Base-by-base conservation (phyloP, 176 grass and related monocot species). In the Aegilops umbellulata region DNA sequence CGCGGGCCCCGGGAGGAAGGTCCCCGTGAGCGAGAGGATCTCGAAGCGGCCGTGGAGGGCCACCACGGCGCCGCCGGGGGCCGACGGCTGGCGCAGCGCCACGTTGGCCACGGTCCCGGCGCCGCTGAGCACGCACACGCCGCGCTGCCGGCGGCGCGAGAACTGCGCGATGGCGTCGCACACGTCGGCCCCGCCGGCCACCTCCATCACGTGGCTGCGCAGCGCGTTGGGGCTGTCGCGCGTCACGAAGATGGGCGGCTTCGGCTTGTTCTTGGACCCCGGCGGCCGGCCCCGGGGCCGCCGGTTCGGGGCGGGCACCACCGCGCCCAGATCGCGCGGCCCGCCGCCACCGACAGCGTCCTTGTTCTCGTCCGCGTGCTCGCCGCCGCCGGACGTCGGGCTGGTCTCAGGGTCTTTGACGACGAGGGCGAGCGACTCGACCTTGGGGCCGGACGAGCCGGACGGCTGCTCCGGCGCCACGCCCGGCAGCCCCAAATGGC, bases 251-350 rank as follows among this genome's bases (percentile, higher is more conserved):
- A 98, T 95, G 86, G 95, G 95, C 24, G 95, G 91, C 92, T 98
- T 98, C 0, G 95, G 89, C 80, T 98, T 98, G 91, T 98, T 98
- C 93, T 95, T 98, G 42, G 95, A 98, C 0, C 95, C 95, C n/a
- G 91, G 93, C 20, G 95, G 95, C 1, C 95, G 87, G 46, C 95
- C 95, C 1, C 95, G 93, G 10, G 95, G 95, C 17, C 93, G 87
- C 31, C 95, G 89, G 89, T 78, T 91, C 30, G 90, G 89, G 10
- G 91, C 84, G 1, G 22, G 67, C 1, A 95, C 83, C 79, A 92
- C 68, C 11, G 91, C 93, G 16, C 91, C 87, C 55, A 46, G 72
- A 51, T 98, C 95, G 58, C 82, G 73, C 4, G 93, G 89, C 76
- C 93, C 93, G 14, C 90, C 86, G 19, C 84, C 83, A 26, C 87